These are phyloP conservation scores for Pseudocohnilembus persalinus DNA, from an alignment of 169 alveolate species.

Conservation along the genomic window DNA sequence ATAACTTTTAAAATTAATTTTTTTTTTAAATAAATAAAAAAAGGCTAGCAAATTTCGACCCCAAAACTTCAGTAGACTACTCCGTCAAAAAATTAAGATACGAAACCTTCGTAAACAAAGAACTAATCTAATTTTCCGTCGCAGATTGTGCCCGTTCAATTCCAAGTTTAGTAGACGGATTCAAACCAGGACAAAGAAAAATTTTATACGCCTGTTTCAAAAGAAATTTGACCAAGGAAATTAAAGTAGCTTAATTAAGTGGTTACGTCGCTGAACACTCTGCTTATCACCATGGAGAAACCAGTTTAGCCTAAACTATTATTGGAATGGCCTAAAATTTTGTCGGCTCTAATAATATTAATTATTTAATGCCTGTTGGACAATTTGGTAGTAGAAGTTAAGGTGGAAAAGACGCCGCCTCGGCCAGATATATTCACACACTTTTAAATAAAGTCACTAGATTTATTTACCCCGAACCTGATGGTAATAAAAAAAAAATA, in stretches of 20 bases:
- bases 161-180: conserved; percentile 98
- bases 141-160: conserved; percentile 97
- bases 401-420: conserved; percentile 98
- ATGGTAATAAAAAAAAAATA: no score
- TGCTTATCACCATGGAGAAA: conserved; percentile 99
- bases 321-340: conserved; percentile 99
- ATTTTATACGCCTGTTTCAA: conserved; percentile 79
- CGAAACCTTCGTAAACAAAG: conserved; percentile 97
- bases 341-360: conserved; percentile 96
- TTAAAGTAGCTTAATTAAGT: conserved; percentile 78
- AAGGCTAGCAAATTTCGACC: conserved; percentile 33
- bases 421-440: conserved; percentile 91
- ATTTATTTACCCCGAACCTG: conserved; percentile 79
- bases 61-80: conserved; percentile 36
- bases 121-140: conserved; percentile 95
- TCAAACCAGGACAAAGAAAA: conserved; percentile 86
- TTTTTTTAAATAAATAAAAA: no score
- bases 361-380: conserved; percentile 95
- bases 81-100: conserved; percentile 76
- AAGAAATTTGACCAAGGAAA: conserved; percentile 74
- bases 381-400: conserved; percentile 98
- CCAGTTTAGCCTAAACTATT: conserved; percentile 95
- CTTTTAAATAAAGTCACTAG: conserved; percentile 83
- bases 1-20: no score
- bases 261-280: conserved; percentile 98